Evolutionary conservation across 1,139 yeast species (phyloP), one percentile per base, ranked within the genome.

Genomic region (Candida smagusa): DNA sequence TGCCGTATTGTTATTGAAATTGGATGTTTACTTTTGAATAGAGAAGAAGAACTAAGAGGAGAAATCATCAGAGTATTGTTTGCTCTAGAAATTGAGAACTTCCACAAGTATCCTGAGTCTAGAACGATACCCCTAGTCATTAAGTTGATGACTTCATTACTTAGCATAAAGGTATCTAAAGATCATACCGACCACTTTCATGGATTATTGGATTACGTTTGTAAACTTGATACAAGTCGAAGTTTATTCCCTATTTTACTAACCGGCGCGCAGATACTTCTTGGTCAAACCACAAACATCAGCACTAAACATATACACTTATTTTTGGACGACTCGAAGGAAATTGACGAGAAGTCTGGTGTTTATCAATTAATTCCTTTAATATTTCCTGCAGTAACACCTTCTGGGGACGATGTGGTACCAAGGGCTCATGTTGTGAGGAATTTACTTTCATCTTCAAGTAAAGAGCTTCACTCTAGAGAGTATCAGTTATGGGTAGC

Each of bases 401-500:
- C 29, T 2, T 6, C 2, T 13, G 30, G 28, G 12, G 39, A 39
- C 2, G 32, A 25, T 2, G 40, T 34, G 2, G 22, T 28, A 12
- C 23, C 27, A 6, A 37, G 51, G 7, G 9, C 30, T 16, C 36
- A 38, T 9, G 58, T 65, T 16, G 63, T 61, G 2, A 45, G 47
- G 27, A 38, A 52, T 6, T 47, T 64, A 7, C 35, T 58, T 32
- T 30, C 45, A 3, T 33, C 48, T 2, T 33, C 41, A 1, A 37
- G 39, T 19, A 3, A 30, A 7, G 42, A 40, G 6, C 37, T 37
- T 11, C 48, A 35, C 2, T 44, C 60, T 1, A 35, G 37, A 3
- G 44, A 44, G 0, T 65, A 73, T 41, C 53, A 53, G 2, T 16
- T 53, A 1, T 77, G 81, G 75, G 57, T 67, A 34, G 71, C 72